Conservation (phyloP, 257 asterid genomes). For the Fraxinus anomala region DNA sequence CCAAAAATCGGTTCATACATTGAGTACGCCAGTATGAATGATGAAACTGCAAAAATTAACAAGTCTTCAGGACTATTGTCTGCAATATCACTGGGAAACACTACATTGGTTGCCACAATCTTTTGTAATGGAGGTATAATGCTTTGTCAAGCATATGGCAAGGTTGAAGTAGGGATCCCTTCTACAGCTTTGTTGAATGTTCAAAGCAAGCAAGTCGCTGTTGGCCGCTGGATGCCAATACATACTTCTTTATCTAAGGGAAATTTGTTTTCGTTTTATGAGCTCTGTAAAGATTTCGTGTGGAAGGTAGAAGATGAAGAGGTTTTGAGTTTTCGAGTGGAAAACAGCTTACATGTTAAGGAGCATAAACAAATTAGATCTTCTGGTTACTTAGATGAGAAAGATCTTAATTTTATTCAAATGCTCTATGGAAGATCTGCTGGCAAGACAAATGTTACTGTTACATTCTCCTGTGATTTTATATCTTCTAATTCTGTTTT, state of each 20-base stretch:
- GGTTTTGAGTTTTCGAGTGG: slow-evolving; percentile 52
- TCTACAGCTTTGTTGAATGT: slow-evolving; percentile 64
- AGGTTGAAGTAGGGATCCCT: slow-evolving; percentile 79
- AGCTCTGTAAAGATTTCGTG: slow-evolving; percentile 63
- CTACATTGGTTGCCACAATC: slow-evolving; percentile 65
- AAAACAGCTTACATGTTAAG: slow-evolving; percentile 24
- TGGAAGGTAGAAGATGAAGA: slow-evolving; percentile 70
- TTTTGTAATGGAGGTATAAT: slow-evolving; percentile 54
- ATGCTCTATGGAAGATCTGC: slow-evolving; percentile 72
- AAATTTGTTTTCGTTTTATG: slow-evolving; percentile 76
- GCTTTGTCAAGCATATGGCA: slow-evolving; percentile 70
- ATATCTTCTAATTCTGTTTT: slow-evolving; percentile 40
- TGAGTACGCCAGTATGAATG: slow-evolving; percentile 59
- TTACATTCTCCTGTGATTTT: slow-evolving; percentile 77
- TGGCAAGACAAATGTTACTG: slow-evolving; percentile 63
- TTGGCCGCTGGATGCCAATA: slow-evolving; percentile 62
- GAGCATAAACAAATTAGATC: slow-evolving; percentile 34
- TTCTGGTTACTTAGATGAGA: slow-evolving; percentile 39
- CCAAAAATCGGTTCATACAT: slow-evolving; percentile 66
- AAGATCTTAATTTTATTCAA: slow-evolving; percentile 56
- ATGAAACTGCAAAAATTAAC: slow-evolving; percentile 58
- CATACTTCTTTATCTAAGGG: slow-evolving; percentile 78
- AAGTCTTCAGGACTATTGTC: slow-evolving; percentile 54
- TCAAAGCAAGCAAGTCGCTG: slow-evolving; percentile 75
- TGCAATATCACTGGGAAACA: slow-evolving; percentile 76